These are phyloP conservation scores for Kalmanozyma brasiliensis DNA, from an alignment of 1,284 basidiomycete genomes.

Conservation along the genomic window DNA sequence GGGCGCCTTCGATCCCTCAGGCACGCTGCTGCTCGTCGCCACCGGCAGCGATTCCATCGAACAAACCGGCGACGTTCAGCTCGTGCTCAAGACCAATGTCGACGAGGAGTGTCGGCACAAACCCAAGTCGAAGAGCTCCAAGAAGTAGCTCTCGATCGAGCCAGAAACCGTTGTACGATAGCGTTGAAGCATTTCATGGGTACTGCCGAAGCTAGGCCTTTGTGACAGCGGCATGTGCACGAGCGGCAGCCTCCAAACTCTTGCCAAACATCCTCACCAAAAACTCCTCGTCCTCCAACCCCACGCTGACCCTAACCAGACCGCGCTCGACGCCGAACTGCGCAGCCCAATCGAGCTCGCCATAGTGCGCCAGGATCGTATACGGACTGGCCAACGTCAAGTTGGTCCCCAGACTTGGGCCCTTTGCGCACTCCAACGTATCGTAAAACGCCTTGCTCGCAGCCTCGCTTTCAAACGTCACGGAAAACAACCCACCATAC, in stretches of 20 bases:
- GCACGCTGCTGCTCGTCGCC: conserved; percentile 52
- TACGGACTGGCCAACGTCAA: conserved; percentile 95
- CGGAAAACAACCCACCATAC: conserved; percentile 89
- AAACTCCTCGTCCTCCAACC: conserved; percentile 80
- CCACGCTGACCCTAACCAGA: conserved; percentile 88
- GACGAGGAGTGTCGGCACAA: conserved; percentile 60
- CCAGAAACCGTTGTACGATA: no score
- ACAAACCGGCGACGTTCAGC: conserved; percentile 16
- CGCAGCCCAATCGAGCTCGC: conserved; percentile 91
- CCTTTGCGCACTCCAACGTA: conserved; percentile 83
- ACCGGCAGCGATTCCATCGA: conserved; percentile 55
- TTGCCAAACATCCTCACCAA: conserved; percentile 75
- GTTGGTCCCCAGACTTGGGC: conserved; percentile 93
- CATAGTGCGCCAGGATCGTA: conserved; percentile 90
- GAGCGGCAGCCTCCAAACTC: conserved; percentile 77
- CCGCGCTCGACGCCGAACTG: conserved; percentile 84
- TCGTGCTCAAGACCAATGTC: conserved; percentile 43
- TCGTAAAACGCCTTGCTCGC: conserved; percentile 90
- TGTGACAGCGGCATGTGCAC: conserved; percentile 16
- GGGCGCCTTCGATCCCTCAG: conserved; percentile 52
- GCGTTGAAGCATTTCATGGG: no score
- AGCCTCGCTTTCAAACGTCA: conserved; percentile 80
- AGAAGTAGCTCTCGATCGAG: conserved; percentile 1
- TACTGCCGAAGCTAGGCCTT: background rate
- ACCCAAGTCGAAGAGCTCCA: conserved; percentile 11